Evolutionary conservation across 1,139 yeast species (phyloP), one percentile per base, ranked within the genome.

Genomic region (Kodamaea sp.): DNA sequence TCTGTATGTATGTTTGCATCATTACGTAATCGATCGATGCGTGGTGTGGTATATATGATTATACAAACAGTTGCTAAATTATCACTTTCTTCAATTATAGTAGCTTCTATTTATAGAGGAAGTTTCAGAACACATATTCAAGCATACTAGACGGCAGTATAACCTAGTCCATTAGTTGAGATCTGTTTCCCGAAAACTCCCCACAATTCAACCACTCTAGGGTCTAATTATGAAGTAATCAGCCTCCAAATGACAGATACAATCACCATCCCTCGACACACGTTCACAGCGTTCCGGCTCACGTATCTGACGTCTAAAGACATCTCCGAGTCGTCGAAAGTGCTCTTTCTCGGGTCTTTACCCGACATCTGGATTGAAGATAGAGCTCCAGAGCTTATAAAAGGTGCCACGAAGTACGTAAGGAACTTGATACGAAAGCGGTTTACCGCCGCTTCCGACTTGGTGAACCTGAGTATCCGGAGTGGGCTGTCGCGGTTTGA

Each of bases 281-380:
- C 89, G 4, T 82, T 76, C 57, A 81, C 90, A 0, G 87, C 89
- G 0, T 73, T 73, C 40, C 65, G 88, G 37, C 62, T 88, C 25
- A 61, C 72, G 24, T 78, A 80, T 51, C 68, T 78, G 10, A 61
- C 70, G 2, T 70, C 85, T 0, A 43, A 56, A 6, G 74, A 76
- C 29, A 55, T 86, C 6, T 68, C 80, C 24, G 61, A 65, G 15
- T 64, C 69, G 8, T 69, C 87, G 0, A 62, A 70, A 30, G 69
- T 76, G 5, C 52, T 76, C 2, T 61, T 85, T 15, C 51, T 88
- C 3, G 96, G 96, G 0, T 71, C 74, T 0, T 57, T 83, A 2
- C 95, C 96, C 0, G 59, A 62, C 14, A 62, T 76, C 13, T 86
- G 94, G 94, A 55, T 70, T 27, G 53, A 63, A 61, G 51, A 57